These are phyloP conservation scores for Ceratopteris richardii DNA, from an alignment of 75 land plant species.

Conservation along the genomic window DNA sequence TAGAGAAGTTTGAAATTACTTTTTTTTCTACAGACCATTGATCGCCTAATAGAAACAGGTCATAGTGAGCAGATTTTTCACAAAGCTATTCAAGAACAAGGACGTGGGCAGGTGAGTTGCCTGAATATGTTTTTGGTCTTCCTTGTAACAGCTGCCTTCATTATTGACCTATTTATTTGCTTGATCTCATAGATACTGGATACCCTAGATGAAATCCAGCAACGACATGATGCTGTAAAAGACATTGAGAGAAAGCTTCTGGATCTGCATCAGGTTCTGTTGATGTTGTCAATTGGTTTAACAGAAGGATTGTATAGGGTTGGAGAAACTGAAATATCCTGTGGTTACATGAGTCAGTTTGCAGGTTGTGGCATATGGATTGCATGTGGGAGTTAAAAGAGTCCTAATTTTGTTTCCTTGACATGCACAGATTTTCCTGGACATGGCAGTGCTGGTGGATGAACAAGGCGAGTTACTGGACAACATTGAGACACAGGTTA, in stretches of 20 bases:
- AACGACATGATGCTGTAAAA: constrained; percentile 89
- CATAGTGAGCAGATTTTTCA: constrained; percentile 92
- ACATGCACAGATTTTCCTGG: constrained; percentile 57
- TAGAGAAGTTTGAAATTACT: too few species aligned
- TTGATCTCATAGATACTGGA: constrained; percentile 70
- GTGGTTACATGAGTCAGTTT: too few species aligned
- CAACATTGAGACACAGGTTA: constrained; percentile 89
- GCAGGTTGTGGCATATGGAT: too few species aligned
- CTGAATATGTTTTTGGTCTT: neutral
- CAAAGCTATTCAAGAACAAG: constrained; percentile 94
- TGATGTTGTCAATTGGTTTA: neutral
- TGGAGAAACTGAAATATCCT: too few species aligned
- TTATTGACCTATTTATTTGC: neutral
- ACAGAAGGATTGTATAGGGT: neutral
- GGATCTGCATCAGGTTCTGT: constrained; percentile 77
- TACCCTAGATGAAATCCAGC: constrained; percentile 91
- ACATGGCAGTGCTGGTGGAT: constrained; percentile 86
- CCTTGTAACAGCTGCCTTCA: neutral
- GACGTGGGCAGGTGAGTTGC: constrained; percentile 76
- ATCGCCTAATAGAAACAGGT: constrained; percentile 81
- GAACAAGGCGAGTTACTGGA: constrained; percentile 87
- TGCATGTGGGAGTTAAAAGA: too few species aligned
- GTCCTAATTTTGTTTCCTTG: too few species aligned
- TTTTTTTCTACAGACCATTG: constrained; percentile 60
- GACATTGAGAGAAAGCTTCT: constrained; percentile 87